Conservation (phyloP, 2,329 filamentous ascomycete species). For the Trichoderma sp. region DNA sequence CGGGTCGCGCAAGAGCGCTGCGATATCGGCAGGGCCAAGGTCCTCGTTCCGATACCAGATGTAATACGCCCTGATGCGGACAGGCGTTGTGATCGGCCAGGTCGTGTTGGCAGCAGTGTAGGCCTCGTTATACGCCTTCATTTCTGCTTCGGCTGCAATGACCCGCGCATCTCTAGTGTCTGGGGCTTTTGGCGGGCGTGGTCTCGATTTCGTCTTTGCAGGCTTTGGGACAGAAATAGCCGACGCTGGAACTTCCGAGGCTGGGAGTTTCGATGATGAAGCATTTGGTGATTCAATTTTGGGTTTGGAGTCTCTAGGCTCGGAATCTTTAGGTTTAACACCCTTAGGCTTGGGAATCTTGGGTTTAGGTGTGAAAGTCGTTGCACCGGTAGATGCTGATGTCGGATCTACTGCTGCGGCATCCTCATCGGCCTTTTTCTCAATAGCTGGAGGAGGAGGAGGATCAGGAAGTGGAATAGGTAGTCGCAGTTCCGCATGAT, state of each 20-base stretch:
- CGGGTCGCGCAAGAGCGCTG: slow-evolving; percentile 55
- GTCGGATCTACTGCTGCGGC: slow-evolving; percentile 27
- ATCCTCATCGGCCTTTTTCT: slow-evolving; percentile 27
- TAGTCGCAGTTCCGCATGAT: slow-evolving; percentile 61
- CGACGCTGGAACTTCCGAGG: background rate
- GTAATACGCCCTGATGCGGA: slow-evolving; percentile 56
- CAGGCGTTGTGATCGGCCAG: slow-evolving; percentile 26
- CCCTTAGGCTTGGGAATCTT: slow-evolving; percentile 21
- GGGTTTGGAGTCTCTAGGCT: slow-evolving; percentile 21
- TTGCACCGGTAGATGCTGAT: background rate
- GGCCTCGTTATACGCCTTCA: slow-evolving; percentile 31
- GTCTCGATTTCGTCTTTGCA: background rate
- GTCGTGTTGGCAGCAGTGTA: slow-evolving; percentile 28
- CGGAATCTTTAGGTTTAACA: background rate
- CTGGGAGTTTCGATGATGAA: background rate
- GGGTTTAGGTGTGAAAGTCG: background rate
- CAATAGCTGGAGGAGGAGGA: background rate
- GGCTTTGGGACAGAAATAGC: background rate
- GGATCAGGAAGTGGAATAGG: slow-evolving; percentile 55
- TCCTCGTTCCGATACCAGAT: slow-evolving; percentile 58
- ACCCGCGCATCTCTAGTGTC: slow-evolving; percentile 40
- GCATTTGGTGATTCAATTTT: background rate
- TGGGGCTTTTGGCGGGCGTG: background rate
- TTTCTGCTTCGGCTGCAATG: slow-evolving; percentile 41
- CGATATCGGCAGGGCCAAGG: slow-evolving; percentile 48